phyloP scores from a whole-genome alignment of 345 rosid genomes.

The Populus euphratica region DNA sequence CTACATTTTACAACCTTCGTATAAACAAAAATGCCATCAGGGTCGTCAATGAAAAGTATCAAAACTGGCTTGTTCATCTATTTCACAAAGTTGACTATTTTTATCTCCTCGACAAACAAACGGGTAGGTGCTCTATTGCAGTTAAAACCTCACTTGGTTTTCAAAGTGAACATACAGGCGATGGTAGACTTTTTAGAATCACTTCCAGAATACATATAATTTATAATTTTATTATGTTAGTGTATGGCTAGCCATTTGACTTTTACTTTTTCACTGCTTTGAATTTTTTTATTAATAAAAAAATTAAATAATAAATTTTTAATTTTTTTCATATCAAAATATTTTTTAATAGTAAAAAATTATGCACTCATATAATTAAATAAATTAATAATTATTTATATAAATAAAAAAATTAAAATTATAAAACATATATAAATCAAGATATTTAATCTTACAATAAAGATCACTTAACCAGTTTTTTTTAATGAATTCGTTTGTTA shows the following conservation, averaged over 20 bases:
- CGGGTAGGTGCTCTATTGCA: neutral
- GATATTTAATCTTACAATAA: too few relatives aligned
- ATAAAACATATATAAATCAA: accelerated
- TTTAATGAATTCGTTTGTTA: too few relatives aligned
- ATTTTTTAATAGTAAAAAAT: too few relatives aligned
- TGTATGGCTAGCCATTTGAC: too few relatives aligned
- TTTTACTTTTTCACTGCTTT: too few relatives aligned
- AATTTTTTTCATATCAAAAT: too few relatives aligned
- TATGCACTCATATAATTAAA: too few relatives aligned
- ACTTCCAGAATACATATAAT: neutral
- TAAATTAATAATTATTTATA: too few relatives aligned
- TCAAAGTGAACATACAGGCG: neutral
- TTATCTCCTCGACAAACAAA: too few relatives aligned
- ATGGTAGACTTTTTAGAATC: neutral
- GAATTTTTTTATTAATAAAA: too few relatives aligned
- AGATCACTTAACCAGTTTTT: accelerated
- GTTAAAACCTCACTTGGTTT: neutral
- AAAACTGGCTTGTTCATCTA: neutral
- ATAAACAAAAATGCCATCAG: neutral
- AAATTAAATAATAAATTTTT: too few relatives aligned
- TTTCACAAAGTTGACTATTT: neutral
- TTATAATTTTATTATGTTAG: neutral
- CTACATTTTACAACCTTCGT: neutral
- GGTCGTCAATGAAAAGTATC: neutral
- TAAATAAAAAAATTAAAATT: too few relatives aligned